Evolutionary conservation across 495 filamentous ascomycete genomes (phyloP).

Genomic region (Penicillium goetzii): DNA sequence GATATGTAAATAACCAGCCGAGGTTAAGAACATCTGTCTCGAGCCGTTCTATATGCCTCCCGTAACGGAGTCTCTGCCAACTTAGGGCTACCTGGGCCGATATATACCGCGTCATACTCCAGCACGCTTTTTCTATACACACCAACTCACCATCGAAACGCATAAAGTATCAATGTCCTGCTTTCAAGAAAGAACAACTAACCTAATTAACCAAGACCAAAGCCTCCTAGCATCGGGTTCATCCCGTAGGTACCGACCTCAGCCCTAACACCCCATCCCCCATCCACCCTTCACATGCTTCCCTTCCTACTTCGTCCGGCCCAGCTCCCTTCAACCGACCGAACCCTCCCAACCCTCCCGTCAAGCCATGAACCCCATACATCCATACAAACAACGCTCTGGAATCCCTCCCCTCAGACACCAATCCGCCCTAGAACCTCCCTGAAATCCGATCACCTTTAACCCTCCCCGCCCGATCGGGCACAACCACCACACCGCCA

Average conservation of each 20-base stretch:
- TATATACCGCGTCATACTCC: neutral
- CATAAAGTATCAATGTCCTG: neutral
- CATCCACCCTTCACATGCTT: conserved; percentile 28
- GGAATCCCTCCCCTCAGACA: neutral
- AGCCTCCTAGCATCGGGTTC: neutral
- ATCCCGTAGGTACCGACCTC: neutral
- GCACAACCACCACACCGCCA: conserved; percentile 2
- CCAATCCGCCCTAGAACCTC: neutral
- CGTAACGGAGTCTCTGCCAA: neutral
- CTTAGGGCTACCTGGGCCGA: neutral
- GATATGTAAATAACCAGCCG: neutral
- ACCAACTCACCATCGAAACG: too few relatives aligned
- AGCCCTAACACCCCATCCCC: too few relatives aligned
- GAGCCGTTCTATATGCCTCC: neutral
- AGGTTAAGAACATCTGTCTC: neutral
- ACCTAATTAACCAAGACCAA: too few relatives aligned
- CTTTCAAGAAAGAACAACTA: neutral
- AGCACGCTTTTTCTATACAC: too few relatives aligned
- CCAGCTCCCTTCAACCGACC: conserved; percentile 16
- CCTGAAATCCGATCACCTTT: conserved; percentile 1
- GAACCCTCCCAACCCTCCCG: neutral
- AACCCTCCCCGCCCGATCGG: conserved; percentile 5
- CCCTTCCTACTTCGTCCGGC: conserved; percentile 28
- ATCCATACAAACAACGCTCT: neutral
- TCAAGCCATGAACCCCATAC: conserved; percentile 1